A percentile compares a stretch with the other conserved stretches of the same genome.
Conservation (phyloP, 2,329 filamentous ascomycete genomes). For the Calonectria crousiana region DNA sequence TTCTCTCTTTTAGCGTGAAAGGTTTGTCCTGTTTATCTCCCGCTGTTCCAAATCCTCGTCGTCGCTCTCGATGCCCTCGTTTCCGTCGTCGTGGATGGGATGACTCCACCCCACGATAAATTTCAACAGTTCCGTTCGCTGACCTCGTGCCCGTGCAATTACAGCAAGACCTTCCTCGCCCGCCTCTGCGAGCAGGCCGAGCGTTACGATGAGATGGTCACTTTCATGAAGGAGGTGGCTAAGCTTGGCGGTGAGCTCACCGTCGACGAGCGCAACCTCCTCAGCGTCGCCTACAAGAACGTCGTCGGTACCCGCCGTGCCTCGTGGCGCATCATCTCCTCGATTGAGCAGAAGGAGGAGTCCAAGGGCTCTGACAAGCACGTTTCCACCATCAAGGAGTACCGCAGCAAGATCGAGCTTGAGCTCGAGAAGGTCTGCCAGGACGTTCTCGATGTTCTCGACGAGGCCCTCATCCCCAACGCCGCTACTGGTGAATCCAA, state of each 20-base stretch:
- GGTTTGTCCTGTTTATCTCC: constrained; percentile 61
- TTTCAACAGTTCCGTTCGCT: constrained; percentile 37
- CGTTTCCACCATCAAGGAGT: constrained; percentile 92
- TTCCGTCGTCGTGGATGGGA: constrained; percentile 30
- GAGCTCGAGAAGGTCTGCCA: constrained; percentile 99
- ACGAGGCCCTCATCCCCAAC: constrained; percentile 93
- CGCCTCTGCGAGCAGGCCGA: constrained; percentile 99
- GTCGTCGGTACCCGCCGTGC: constrained; percentile 98
- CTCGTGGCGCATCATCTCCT: constrained; percentile 99
- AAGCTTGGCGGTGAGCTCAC: constrained; percentile 85
- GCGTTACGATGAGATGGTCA: constrained; percentile 99
- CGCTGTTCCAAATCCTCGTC: constrained; percentile 23
- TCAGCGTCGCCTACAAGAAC: constrained; percentile 99
- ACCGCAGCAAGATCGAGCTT: constrained; percentile 97
- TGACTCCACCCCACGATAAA: constrained; percentile 36
- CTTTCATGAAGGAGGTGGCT: constrained; percentile 99
- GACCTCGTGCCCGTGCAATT: constrained; percentile 45
- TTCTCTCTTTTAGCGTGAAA: constrained; percentile 71
- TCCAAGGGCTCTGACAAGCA: constrained; percentile 98
- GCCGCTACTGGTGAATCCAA: constrained; percentile 98
- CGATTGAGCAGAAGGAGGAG: constrained; percentile 99
- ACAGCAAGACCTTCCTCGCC: constrained; percentile 99
- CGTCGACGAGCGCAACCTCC: constrained; percentile 98
- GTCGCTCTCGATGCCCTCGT: constrained; percentile 29
- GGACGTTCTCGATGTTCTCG: constrained; percentile 95